A percentile compares a stretch with the other conserved stretches of the same genome.
Conservation (phyloP, 2,329 filamentous ascomycete species). For the Fusarium sp. region DNA sequence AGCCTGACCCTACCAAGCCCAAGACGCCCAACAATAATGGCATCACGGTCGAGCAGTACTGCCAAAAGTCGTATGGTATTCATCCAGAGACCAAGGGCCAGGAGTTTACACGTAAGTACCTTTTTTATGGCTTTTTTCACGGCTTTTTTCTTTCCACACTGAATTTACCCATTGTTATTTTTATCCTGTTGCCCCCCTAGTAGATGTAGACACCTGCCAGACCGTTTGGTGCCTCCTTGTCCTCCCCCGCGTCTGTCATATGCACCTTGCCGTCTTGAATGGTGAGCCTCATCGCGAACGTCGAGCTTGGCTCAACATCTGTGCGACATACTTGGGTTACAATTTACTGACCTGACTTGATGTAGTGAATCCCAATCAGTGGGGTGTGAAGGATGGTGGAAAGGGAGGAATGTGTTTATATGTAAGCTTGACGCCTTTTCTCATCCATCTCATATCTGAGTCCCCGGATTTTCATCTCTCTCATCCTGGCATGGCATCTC, state of each 20-base stretch:
- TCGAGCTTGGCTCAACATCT: not conserved
- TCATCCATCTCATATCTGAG: not conserved
- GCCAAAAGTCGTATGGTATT: conserved; percentile 53
- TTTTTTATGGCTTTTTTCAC: not conserved
- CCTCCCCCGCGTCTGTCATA: not conserved
- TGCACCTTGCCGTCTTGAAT: not conserved
- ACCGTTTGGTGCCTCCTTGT: not conserved
- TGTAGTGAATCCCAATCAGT: conserved; percentile 69
- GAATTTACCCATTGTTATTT: not conserved
- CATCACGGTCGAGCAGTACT: conserved; percentile 36
- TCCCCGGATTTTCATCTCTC: not conserved
- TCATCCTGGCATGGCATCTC: not conserved
- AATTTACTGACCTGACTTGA: conserved; percentile 25
- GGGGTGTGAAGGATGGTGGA: conserved; percentile 57
- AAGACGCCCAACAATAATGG: conserved; percentile 36
- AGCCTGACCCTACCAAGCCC: conserved; percentile 29
- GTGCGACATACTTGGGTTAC: not conserved
- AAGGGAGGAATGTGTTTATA: conserved; percentile 63
- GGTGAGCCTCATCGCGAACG: not conserved
- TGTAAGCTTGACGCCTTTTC: conserved; percentile 53
- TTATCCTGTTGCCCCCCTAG: not conserved
- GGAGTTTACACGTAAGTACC: conserved; percentile 59
- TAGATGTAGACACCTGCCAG: not conserved
- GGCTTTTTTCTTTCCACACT: not conserved
- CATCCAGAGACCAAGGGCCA: conserved; percentile 57